A percentile compares a stretch with the other conserved stretches of the same genome.
Conservation (phyloP, 352 stramenopile species). For the Phytophthora cactorum region DNA sequence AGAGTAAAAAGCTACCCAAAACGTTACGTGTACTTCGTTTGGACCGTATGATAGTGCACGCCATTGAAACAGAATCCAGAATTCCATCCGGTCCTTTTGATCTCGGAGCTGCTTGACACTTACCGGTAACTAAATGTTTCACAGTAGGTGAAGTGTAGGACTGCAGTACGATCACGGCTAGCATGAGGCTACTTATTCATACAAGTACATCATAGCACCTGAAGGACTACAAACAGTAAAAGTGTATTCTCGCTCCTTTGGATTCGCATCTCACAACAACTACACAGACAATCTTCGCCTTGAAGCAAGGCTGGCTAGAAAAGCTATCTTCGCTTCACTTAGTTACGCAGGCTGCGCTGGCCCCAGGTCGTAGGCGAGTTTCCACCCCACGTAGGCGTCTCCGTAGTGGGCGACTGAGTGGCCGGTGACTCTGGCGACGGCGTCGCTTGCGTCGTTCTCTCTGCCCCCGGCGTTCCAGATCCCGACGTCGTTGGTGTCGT, state of each 20-base stretch:
- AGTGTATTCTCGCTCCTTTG: background rate
- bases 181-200: no score
- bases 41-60: background rate
- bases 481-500: conserved; percentile 1
- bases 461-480: background rate
- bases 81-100: no score
- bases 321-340: background rate
- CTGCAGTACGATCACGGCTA: no score
- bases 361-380: conserved; percentile 2
- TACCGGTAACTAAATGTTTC: no score
- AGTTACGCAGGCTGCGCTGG: conserved; percentile 17
- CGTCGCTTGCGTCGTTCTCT: background rate
- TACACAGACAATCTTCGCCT: background rate
- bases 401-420: background rate
- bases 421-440: background rate
- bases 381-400: background rate
- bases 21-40: background rate
- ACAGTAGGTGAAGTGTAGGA: no score
- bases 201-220: no score
- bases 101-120: no score
- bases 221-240: background rate
- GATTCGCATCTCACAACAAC: background rate
- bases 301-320: no score
- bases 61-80: no score
- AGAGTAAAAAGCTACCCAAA: no score